These are phyloP conservation scores for Aspergillus piperis DNA, from an alignment of 2,329 filamentous ascomycete species.

Conservation along the genomic window DNA sequence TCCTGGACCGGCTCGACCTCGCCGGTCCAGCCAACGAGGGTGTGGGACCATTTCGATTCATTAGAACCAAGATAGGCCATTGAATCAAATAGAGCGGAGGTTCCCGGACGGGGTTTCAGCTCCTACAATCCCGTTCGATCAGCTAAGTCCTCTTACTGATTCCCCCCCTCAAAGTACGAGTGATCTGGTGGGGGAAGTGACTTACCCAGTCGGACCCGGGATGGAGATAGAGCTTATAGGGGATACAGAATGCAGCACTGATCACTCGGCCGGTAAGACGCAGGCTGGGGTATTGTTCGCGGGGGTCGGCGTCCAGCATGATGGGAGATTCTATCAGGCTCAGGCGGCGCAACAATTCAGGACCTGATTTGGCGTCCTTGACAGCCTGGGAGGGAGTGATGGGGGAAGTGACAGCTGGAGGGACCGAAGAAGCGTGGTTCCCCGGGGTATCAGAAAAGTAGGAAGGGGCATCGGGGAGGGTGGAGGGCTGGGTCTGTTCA, in stretches of 20 bases:
- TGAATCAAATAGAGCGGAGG: conserved; percentile 89
- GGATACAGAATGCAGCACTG: conserved; percentile 64
- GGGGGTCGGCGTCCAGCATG: conserved; percentile 55
- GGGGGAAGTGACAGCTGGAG: conserved; percentile 21
- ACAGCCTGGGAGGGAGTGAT: conserved; percentile 45
- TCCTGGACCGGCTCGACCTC: conserved; percentile 64
- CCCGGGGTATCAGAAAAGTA: conserved; percentile 34
- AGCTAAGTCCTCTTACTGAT: neutral
- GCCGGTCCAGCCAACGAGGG: conserved; percentile 90
- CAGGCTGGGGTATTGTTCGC: conserved; percentile 57
- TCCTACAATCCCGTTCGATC: conserved; percentile 53
- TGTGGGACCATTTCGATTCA: conserved; percentile 84
- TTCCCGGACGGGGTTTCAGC: conserved; percentile 75
- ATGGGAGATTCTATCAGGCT: conserved; percentile 47
- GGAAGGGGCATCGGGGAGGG: conserved; percentile 27
- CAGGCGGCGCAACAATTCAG: conserved; percentile 56
- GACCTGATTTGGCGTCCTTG: conserved; percentile 48
- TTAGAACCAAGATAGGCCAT: conserved; percentile 86
- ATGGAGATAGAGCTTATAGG: conserved; percentile 59
- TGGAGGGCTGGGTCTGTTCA: conserved; percentile 22
- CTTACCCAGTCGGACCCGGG: conserved; percentile 59
- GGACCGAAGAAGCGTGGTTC: conserved; percentile 19
- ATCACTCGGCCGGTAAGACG: conserved; percentile 64
- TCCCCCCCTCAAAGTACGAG: neutral
- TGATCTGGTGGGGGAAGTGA: neutral